Percentiles rank a stretch among this genome's conserved stretches.
phyloP scores from a whole-genome alignment of 257 asterid genomes.

The Nicotiana benthamiana region DNA sequence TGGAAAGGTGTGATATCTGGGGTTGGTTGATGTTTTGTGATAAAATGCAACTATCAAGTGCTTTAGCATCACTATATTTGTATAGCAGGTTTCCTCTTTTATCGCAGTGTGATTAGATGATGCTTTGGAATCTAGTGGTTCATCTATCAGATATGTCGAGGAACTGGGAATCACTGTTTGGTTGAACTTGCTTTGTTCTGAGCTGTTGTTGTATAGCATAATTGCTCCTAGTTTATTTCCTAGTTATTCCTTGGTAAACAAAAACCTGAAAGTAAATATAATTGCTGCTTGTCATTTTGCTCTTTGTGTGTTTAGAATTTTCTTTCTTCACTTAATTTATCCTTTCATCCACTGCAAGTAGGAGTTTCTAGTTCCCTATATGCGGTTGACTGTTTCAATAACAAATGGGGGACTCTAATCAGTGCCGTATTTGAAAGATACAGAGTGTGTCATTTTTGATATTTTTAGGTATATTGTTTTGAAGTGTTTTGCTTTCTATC shows the following conservation, averaged over 20 bases:
- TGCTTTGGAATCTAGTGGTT: neutral
- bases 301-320: neutral
- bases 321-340: neutral
- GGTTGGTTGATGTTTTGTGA: neutral
- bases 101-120: neutral
- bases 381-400: neutral
- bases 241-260: neutral
- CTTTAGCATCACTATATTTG: neutral
- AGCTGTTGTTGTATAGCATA: neutral
- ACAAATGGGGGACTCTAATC: neutral
- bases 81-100: neutral
- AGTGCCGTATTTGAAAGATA: neutral
- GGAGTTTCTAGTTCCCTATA: neutral
- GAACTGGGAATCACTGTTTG: neutral
- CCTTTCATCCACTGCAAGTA: neutral
- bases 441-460: neutral
- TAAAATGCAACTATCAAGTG: neutral
- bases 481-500: constrained; percentile 11
- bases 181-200: neutral
- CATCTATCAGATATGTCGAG: neutral
- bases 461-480: constrained; percentile 15
- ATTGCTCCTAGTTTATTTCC: neutral
- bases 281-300: neutral
- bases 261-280: neutral
- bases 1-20: neutral